Conservation (phyloP, 768 basidiomycete genomes). For the Jaapia argillacea region DNA sequence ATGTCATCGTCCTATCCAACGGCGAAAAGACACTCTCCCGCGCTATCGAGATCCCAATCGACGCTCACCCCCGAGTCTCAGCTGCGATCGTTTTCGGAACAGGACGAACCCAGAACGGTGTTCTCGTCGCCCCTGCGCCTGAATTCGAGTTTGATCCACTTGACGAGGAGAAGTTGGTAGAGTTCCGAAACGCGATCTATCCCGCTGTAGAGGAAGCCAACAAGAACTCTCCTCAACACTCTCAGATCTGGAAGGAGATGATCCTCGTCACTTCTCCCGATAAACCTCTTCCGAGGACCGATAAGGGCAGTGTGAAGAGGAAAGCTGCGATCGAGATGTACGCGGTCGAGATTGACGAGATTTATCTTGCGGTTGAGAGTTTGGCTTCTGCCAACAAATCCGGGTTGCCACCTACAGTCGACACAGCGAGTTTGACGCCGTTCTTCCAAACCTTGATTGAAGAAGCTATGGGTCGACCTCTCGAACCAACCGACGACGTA, state of each 20-base stretch:
- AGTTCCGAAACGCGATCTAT: conserved; percentile 2
- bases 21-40: conserved; percentile 7
- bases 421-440: conserved; percentile 1
- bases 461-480: conserved; percentile 5
- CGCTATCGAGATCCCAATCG: conserved; percentile 1
- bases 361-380: conserved; percentile 2
- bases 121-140: conserved; percentile 4
- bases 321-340: neutral
- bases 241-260: conserved; percentile 4
- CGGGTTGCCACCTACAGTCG: neutral
- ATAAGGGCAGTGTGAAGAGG: conserved; percentile 2
- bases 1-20: conserved; percentile 6
- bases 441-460: conserved; percentile 5
- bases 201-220: conserved; percentile 5
- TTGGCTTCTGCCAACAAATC: conserved; percentile 3
- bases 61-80: conserved; percentile 1
- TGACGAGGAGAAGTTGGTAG: neutral
- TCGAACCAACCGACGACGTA: conserved; percentile 2
- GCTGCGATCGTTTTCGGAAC: conserved; percentile 6
- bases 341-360: neutral
- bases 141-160: conserved; percentile 1
- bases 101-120: conserved; percentile 5
- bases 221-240: conserved; percentile 4
- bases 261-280: conserved; percentile 3
- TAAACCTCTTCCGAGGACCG: conserved; percentile 5